Evolutionary conservation across 768 basidiomycete genomes (phyloP).

Genomic region (Termitomyces sp.): DNA sequence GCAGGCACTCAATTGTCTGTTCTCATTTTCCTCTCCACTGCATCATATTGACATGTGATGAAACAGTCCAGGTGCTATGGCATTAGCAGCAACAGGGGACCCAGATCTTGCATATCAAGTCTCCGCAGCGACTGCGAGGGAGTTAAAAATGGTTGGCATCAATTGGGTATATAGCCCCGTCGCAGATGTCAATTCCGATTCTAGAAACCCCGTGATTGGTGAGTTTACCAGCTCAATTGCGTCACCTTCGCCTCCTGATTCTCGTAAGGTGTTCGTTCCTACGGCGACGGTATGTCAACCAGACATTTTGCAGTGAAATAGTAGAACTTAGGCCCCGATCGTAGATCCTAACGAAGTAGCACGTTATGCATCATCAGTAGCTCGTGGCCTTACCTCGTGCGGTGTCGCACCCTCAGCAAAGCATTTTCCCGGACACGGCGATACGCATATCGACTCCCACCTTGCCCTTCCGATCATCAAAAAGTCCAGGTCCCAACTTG

Average conservation of each 20-base stretch:
- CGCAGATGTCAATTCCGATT: constrained; percentile 70
- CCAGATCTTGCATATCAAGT: constrained; percentile 43
- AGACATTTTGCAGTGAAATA: neutral
- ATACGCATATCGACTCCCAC: constrained; percentile 71
- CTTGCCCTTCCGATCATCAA: constrained; percentile 59
- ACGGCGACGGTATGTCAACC: constrained; percentile 52
- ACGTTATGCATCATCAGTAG: constrained; percentile 42
- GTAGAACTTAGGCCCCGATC: neutral
- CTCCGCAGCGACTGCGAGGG: constrained; percentile 44
- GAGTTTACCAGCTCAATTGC: constrained; percentile 10
- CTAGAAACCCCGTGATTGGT: constrained; percentile 71
- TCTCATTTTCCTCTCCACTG: neutral
- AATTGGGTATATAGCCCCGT: constrained; percentile 75
- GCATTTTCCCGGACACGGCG: constrained; percentile 75
- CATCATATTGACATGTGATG: neutral
- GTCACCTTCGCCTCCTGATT: neutral
- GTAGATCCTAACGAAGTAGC: constrained; percentile 55
- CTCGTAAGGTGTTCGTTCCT: constrained; percentile 59
- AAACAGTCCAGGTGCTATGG: constrained; percentile 70
- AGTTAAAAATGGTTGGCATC: constrained; percentile 59
- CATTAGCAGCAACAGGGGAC: constrained; percentile 53
- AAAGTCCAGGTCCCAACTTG: constrained; percentile 42
- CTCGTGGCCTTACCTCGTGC: constrained; percentile 41
- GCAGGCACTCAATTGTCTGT: constrained; percentile 70
- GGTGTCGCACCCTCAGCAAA: constrained; percentile 62